A percentile compares a stretch with the other conserved stretches of the same genome.
phyloP scores from a whole-genome alignment of 345 rosid species.

The Rhodomyrtus tomentosa region DNA sequence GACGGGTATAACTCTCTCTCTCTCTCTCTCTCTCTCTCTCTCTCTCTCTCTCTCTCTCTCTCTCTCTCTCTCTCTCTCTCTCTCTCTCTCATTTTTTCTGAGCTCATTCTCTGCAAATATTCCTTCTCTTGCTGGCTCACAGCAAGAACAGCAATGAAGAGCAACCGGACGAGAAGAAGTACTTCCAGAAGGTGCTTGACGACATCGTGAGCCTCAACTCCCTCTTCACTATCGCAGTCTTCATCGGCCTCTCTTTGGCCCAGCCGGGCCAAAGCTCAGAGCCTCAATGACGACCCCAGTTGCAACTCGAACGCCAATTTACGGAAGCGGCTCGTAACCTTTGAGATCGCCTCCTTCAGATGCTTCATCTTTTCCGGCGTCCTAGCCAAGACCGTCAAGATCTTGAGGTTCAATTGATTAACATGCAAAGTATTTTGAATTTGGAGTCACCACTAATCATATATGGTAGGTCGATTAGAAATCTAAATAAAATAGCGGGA shows the following conservation, averaged over 20 bases:
- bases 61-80: too few species aligned
- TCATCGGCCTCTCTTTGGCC: constrained; percentile 1
- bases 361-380: constrained; percentile 7
- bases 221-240: constrained; percentile 3
- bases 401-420: too few species aligned
- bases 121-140: not conserved
- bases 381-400: constrained; percentile 3
- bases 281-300: not conserved
- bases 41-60: too few species aligned
- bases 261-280: constrained; percentile 2
- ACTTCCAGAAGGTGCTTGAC: constrained; percentile 2
- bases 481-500: too few species aligned
- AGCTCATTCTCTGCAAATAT: not conserved
- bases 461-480: too few species aligned
- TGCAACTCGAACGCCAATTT: not conserved
- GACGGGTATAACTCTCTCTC: not conserved
- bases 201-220: constrained; percentile 6
- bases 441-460: too few species aligned
- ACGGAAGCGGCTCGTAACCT: not conserved
- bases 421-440: too few species aligned
- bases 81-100: not conserved
- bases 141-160: not conserved
- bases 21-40: not conserved
- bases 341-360: constrained; percentile 6
- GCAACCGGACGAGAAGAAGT: not conserved